phyloP scores from a whole-genome alignment of 2,329 filamentous ascomycete genomes.

The Xylariaceae sp. region DNA sequence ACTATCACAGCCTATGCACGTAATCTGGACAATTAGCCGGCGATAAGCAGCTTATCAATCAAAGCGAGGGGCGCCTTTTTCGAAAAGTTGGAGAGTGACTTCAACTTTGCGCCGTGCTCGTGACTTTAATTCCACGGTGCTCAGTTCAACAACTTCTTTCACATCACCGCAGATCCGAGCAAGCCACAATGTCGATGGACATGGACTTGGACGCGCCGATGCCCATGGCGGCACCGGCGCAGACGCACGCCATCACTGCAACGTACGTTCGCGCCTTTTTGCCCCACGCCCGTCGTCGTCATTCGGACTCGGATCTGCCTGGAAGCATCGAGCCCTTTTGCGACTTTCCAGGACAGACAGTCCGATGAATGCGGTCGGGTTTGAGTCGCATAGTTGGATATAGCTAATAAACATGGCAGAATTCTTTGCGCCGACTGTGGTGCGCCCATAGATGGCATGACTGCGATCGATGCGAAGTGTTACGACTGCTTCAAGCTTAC shows the following conservation, averaged over 20 bases:
- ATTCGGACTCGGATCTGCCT: not conserved
- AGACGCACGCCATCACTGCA: conserved; percentile 37
- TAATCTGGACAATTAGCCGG: not conserved
- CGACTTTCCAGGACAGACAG: not conserved
- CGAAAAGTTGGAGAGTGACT: conserved; percentile 13
- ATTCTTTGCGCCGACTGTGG: conserved; percentile 98
- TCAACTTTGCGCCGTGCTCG: not conserved
- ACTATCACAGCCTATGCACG: not conserved
- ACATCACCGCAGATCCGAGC: not conserved
- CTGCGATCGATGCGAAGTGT: conserved; percentile 79
- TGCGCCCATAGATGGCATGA: conserved; percentile 88
- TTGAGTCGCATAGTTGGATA: conserved; percentile 5
- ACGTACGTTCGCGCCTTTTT: conserved; percentile 42
- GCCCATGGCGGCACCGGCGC: conserved; percentile 36
- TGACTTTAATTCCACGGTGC: not conserved
- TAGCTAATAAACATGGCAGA: conserved; percentile 37
- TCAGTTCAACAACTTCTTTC: not conserved
- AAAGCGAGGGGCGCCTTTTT: conserved; percentile 24
- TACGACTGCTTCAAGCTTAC: conserved; percentile 94
- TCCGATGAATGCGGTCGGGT: not conserved
- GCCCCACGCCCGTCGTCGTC: conserved; percentile 2
- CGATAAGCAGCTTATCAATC: conserved; percentile 21
- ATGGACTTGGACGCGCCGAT: conserved; percentile 53
- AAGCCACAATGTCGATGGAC: conserved; percentile 51
- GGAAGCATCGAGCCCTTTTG: not conserved